Percentiles rank a stretch among this genome's conserved stretches.
Evolutionary conservation across 2,329 filamentous ascomycete genomes (phyloP).

Genomic region (Cladophialophora carrionii): DNA sequence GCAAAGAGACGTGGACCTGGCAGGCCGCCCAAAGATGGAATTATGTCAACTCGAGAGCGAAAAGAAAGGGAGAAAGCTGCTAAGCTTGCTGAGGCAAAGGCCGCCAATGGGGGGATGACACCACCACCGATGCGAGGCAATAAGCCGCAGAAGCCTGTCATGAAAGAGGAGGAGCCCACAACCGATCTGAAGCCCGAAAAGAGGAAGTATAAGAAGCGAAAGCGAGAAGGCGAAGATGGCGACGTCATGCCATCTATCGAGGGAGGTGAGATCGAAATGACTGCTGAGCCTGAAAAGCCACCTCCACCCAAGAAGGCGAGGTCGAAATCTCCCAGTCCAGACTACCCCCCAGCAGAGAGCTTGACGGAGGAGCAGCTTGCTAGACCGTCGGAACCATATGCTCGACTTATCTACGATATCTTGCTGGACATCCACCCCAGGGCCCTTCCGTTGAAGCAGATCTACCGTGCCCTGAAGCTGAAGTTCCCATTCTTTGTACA

Average conservation of each 20-base stretch:
- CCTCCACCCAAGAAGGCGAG: constrained; percentile 46
- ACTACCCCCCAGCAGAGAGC: constrained; percentile 61
- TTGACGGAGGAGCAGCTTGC: constrained; percentile 66
- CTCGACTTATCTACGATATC: constrained; percentile 66
- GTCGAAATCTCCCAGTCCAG: constrained; percentile 62
- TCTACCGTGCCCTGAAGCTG: constrained; percentile 66
- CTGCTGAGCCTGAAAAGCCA: constrained; percentile 33
- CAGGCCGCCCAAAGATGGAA: constrained; percentile 67
- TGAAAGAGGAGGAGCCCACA: constrained; percentile 42
- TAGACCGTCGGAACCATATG: constrained; percentile 65
- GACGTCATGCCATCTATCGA: constrained; percentile 50
- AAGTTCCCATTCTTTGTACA: constrained; percentile 65
- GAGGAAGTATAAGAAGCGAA: constrained; percentile 54
- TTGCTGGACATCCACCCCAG: constrained; percentile 55
- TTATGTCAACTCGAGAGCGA: constrained; percentile 67
- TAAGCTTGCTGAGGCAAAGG: constrained; percentile 52
- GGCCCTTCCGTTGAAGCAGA: constrained; percentile 67
- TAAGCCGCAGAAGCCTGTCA: constrained; percentile 39
- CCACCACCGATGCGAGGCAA: constrained; percentile 46
- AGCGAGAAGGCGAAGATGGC: constrained; percentile 51
- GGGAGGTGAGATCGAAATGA: constrained; percentile 33
- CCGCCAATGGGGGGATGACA: constrained; percentile 51
- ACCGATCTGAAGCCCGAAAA: constrained; percentile 50
- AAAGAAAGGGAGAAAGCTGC: constrained; percentile 58
- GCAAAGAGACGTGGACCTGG: constrained; percentile 60